Percentiles rank a stretch among this genome's conserved stretches.
Conservation (phyloP, 2,329 filamentous ascomycete species). For the Metarhizium rileyi region DNA sequence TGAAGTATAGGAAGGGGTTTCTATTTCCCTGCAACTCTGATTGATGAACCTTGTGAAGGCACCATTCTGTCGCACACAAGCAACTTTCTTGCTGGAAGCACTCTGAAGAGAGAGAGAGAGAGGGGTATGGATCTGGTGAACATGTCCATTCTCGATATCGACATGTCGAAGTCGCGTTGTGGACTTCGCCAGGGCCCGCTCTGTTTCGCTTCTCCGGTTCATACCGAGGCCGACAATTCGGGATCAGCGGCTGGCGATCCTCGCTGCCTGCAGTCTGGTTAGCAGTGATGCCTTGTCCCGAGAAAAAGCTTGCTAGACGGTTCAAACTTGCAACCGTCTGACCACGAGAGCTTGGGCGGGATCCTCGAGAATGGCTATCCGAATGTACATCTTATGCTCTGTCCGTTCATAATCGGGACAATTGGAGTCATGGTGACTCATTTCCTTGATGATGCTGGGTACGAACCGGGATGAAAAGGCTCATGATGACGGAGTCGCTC, state of each 20-base stretch:
- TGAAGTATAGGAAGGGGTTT: too few species aligned
- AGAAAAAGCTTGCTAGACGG: too few species aligned
- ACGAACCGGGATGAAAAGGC: not conserved
- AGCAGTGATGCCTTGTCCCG: not conserved
- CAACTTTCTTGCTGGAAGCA: too few species aligned
- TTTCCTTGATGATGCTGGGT: not conserved
- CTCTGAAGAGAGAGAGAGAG: too few species aligned
- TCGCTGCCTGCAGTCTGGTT: not conserved
- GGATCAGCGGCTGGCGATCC: not conserved
- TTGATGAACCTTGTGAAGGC: too few species aligned
- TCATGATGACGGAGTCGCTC: not conserved
- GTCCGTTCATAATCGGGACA: not conserved
- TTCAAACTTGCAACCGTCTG: too few species aligned
- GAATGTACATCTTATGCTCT: not conserved
- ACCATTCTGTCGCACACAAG: too few species aligned
- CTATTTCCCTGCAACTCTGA: too few species aligned
- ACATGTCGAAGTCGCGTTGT: not conserved
- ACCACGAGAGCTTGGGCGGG: not conserved
- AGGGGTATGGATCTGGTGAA: too few species aligned
- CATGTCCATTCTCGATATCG: not conserved
- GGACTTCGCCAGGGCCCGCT: not conserved
- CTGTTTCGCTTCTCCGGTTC: not conserved
- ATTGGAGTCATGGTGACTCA: not conserved
- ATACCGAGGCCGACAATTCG: not conserved
- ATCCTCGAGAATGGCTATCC: not conserved